Percentiles rank a stretch among this genome's conserved stretches.
phyloP scores from a whole-genome alignment of 345 rosid species.

The Cardamine occulta region DNA sequence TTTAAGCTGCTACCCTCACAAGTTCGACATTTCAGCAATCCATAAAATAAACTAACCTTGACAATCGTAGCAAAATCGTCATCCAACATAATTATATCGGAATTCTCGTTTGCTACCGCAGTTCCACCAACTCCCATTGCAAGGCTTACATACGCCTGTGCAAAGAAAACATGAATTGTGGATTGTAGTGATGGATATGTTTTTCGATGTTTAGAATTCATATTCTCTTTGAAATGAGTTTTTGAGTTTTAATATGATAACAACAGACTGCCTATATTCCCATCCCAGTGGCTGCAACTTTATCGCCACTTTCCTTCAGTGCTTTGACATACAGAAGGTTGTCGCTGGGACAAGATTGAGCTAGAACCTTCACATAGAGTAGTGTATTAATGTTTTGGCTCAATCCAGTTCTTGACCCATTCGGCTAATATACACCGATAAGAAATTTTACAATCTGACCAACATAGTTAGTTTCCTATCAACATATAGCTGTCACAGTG shows the following conservation, averaged over 20 bases:
- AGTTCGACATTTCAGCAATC: no score
- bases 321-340: slow-evolving; percentile 81
- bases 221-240: background rate
- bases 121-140: slow-evolving; percentile 90
- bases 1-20: no score
- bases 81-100: slow-evolving; percentile 82
- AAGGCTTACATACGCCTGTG: slow-evolving; percentile 85
- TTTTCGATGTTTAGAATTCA: no score
- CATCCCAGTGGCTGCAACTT: slow-evolving; percentile 92
- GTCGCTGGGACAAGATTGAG: slow-evolving; percentile 72
- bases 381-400: slow-evolving; percentile 13
- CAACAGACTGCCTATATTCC: slow-evolving; percentile 70
- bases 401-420: background rate
- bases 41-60: no score
- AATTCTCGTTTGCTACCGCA: slow-evolving; percentile 81
- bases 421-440: background rate
- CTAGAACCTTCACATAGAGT: slow-evolving; percentile 66
- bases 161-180: slow-evolving; percentile 36
- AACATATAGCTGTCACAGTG: background rate
- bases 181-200: slow-evolving; percentile 8
- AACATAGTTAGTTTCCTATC: slow-evolving; percentile 2
- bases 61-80: slow-evolving; percentile 76
- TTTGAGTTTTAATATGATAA: background rate
- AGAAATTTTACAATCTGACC: background rate
- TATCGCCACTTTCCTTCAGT: slow-evolving; percentile 65